Percentiles rank a stretch among this genome's conserved stretches.
These are phyloP conservation scores for Lichenothelia convexa DNA, from an alignment of 495 filamentous ascomycete genomes.

Conservation along the genomic window DNA sequence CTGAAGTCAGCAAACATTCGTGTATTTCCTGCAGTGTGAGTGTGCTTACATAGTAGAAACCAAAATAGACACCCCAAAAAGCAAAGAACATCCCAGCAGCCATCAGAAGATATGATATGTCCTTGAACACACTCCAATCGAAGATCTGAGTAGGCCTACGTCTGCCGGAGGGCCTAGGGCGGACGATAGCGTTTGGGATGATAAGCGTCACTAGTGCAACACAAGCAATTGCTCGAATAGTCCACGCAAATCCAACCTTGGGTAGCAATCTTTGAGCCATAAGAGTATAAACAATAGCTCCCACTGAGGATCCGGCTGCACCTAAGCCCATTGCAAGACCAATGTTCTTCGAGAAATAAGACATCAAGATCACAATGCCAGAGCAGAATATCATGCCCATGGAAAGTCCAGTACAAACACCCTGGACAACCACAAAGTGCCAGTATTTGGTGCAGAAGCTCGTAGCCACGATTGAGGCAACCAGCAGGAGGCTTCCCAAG, in stretches of 20 bases:
- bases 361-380: slow-evolving; percentile 8
- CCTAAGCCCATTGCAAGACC: slow-evolving; percentile 7
- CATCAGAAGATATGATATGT: slow-evolving; percentile 4
- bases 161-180: background rate
- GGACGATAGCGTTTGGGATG: slow-evolving; percentile 8
- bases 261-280: slow-evolving; percentile 6
- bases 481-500: slow-evolving; percentile 7
- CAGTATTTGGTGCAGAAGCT: slow-evolving; percentile 6
- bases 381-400: slow-evolving; percentile 12
- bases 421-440: slow-evolving; percentile 13
- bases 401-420: slow-evolving; percentile 10
- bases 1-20: background rate
- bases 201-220: slow-evolving; percentile 3
- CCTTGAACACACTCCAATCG: background rate
- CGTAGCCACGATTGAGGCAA: slow-evolving; percentile 8
- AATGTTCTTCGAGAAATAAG: slow-evolving; percentile 13
- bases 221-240: slow-evolving; percentile 6
- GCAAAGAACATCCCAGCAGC: slow-evolving; percentile 10
- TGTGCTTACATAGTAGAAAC: slow-evolving; percentile 6
- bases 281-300: slow-evolving; percentile 13
- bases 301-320: slow-evolving; percentile 8
- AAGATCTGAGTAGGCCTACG: background rate
- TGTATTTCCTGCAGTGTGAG: background rate
- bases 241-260: slow-evolving; percentile 5
- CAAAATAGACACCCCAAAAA: slow-evolving; percentile 10